These are phyloP conservation scores for Colletotrichum karsti DNA, from an alignment of 2,329 filamentous ascomycete genomes.

Conservation along the genomic window DNA sequence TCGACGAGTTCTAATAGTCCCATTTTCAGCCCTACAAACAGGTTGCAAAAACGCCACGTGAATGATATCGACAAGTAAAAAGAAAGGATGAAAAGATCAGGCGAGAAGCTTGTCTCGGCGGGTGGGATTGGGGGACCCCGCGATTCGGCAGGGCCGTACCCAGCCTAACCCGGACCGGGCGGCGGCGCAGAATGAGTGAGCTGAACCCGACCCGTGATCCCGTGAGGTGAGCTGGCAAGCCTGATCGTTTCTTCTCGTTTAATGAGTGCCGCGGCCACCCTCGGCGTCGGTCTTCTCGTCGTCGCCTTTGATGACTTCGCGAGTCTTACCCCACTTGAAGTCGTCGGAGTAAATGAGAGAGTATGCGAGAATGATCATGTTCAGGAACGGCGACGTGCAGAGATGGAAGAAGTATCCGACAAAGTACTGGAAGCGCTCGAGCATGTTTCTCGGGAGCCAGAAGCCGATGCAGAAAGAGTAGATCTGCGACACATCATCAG, in stretches of 20 bases:
- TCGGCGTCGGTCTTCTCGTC: constrained; percentile 31
- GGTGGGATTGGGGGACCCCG: background rate
- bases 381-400: constrained; percentile 49
- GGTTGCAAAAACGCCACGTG: constrained; percentile 16
- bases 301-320: constrained; percentile 43
- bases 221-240: constrained; percentile 29
- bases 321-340: constrained; percentile 56
- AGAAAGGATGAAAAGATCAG: background rate
- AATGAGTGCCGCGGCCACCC: constrained; percentile 32
- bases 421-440: constrained; percentile 48
- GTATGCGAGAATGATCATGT: constrained; percentile 51
- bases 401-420: constrained; percentile 47
- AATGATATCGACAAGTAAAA: constrained; percentile 20
- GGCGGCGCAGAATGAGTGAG: background rate
- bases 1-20: constrained; percentile 19
- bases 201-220: background rate
- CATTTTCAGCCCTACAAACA: constrained; percentile 16
- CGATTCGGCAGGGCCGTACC: background rate
- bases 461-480: constrained; percentile 52
- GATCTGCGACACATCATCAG: constrained; percentile 36
- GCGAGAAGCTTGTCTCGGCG: background rate
- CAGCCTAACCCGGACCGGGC: background rate
- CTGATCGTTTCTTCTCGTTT: background rate
- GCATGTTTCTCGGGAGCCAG: constrained; percentile 48
- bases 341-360: constrained; percentile 52